A percentile compares a stretch with the other conserved stretches of the same genome.
These are phyloP conservation scores for Kalmusia sp. DNA, from an alignment of 2,329 filamentous ascomycete species.

Conservation along the genomic window DNA sequence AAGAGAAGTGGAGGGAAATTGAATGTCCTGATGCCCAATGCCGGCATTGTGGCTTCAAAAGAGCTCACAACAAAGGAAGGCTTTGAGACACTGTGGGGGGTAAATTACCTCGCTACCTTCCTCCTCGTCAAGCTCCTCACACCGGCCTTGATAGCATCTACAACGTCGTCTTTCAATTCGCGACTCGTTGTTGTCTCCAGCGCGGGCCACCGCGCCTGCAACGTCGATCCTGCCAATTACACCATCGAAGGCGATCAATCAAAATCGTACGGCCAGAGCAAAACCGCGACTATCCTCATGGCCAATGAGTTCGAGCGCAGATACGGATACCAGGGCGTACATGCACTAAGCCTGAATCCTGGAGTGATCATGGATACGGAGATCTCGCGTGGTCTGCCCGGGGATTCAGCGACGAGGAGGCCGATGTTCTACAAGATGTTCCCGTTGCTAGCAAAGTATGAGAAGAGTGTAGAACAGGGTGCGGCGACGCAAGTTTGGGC, in stretches of 20 bases:
- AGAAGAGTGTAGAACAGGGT: constrained; percentile 46
- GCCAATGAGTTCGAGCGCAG: constrained; percentile 60
- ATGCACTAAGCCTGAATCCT: constrained; percentile 55
- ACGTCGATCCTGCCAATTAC: constrained; percentile 49
- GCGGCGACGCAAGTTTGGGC: constrained; percentile 50
- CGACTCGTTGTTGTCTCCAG: constrained; percentile 57
- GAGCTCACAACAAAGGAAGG: constrained; percentile 29
- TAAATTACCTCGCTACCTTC: constrained; percentile 56
- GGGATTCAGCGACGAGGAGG: no score
- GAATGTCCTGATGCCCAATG: constrained; percentile 31
- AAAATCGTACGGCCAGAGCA: constrained; percentile 57
- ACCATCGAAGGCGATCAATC: constrained; percentile 49
- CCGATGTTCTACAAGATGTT: neutral
- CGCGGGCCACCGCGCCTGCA: constrained; percentile 46
- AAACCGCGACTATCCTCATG: constrained; percentile 60
- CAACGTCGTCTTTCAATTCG: constrained; percentile 47
- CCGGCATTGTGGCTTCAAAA: constrained; percentile 38
- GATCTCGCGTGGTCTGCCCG: neutral
- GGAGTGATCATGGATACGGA: constrained; percentile 46
- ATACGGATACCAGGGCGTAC: constrained; percentile 54
- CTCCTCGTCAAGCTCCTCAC: constrained; percentile 54
- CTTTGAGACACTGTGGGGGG: constrained; percentile 44
- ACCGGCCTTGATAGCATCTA: constrained; percentile 48
- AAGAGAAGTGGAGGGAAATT: neutral
- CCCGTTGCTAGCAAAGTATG: neutral